A percentile compares a stretch with the other conserved stretches of the same genome.
Conservation (phyloP, 2,329 filamentous ascomycete genomes). For the Calonectria montana region DNA sequence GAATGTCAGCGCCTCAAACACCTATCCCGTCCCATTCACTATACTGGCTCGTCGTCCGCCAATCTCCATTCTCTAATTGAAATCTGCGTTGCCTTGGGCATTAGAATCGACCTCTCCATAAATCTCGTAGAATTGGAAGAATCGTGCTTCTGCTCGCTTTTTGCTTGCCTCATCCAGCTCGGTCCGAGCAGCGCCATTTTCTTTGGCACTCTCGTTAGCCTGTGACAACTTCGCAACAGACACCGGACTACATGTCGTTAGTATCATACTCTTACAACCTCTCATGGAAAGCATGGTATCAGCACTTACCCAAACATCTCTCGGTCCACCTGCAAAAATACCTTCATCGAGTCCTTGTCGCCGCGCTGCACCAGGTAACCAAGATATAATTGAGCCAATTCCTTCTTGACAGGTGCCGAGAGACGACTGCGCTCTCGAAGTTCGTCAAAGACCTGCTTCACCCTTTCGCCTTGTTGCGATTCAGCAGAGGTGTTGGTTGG, state of each 20-base stretch:
- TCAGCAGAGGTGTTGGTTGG: conserved; percentile 75
- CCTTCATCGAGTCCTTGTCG: conserved; percentile 84
- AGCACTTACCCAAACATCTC: conserved; percentile 83
- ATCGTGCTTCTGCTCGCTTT: conserved; percentile 62
- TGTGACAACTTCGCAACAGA: conserved; percentile 58
- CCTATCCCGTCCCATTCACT: background rate
- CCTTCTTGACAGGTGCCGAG: conserved; percentile 74
- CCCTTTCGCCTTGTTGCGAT: conserved; percentile 73
- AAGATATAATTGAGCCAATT: conserved; percentile 83
- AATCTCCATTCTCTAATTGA: conserved; percentile 53
- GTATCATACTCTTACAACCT: conserved; percentile 16
- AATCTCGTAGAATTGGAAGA: conserved; percentile 65
- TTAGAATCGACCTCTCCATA: conserved; percentile 59
- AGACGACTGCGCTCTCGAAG: conserved; percentile 80
- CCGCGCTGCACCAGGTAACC: conserved; percentile 86
- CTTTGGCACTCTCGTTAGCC: conserved; percentile 52
- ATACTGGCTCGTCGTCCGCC: background rate
- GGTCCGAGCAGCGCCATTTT: conserved; percentile 55
- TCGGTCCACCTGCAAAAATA: conserved; percentile 84
- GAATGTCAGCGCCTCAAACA: conserved; percentile 20
- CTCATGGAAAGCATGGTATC: background rate
- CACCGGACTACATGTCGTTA: conserved; percentile 52
- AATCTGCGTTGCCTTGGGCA: conserved; percentile 62
- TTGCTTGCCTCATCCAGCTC: conserved; percentile 64
- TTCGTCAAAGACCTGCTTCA: conserved; percentile 83